Evolutionary conservation across 1,139 yeast species (phyloP), one percentile per base, ranked within the genome.

Genomic region (Geotrichum bryndzae): DNA sequence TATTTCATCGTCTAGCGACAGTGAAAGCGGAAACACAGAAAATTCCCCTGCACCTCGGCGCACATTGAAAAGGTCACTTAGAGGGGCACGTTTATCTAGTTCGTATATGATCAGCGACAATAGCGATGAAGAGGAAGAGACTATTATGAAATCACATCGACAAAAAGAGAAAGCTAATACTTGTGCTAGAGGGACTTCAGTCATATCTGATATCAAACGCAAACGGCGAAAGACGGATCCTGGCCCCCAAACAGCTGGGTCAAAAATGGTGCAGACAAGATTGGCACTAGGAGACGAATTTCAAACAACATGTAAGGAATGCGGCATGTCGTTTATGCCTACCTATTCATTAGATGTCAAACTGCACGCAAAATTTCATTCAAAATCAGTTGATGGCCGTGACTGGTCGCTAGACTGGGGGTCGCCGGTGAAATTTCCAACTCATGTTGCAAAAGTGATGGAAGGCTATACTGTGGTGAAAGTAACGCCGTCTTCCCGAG

Each of bases 241-340:
- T 8, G 29, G 45, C 13, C 54, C 41, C 23, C 31, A 38, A 13
- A 52, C 54, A 25, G 22, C 51, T 31, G 58, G 25, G 54, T 52
- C 59, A 18, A 57, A 55, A 53, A 10, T 35, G 53, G 41, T 41
- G 6, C 61, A 51, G 41, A 57, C 62, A 22, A 51, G 60, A 3
- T n/a, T 60, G 23, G 62, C 58, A 15, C 46, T 57, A 83, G 79
- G 25, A 87, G 71, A 60, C 10, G 56, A 46, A 5, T 11, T 58
- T 11, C 54, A 56, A 41, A 74, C 72, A 8, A 79, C 84, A 0
- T 86, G 91, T 68, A 64, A 72, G 8, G 75, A 74, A 41, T 87
- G 92, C 73, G 83, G 83, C 6, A 85, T 86, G 90, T 77, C 87
- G 2, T 86, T 81, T 68, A 71, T 78, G 59, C 73, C 79, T 4